Percentiles rank a stretch among this genome's conserved stretches.
Evolutionary conservation across 2,329 filamentous ascomycete genomes (phyloP).

Genomic region (Colletotrichum noveboracense): DNA sequence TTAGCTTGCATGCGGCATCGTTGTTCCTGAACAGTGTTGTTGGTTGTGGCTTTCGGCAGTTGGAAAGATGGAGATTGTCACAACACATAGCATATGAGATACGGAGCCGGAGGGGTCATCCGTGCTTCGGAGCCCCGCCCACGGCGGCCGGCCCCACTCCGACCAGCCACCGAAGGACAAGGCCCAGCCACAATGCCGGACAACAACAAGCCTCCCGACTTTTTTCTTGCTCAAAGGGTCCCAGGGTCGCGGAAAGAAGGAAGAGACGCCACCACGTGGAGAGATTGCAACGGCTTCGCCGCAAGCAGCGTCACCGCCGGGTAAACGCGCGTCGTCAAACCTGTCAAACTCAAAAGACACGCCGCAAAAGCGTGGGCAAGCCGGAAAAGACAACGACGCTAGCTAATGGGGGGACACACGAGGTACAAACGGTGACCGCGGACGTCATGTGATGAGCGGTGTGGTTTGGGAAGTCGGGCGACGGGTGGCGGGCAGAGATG

Average conservation of each 20-base stretch:
- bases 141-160: not conserved
- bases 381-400: not conserved
- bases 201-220: not conserved
- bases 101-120: not conserved
- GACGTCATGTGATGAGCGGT: not conserved
- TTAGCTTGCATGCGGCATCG: not conserved
- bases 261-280: not conserved
- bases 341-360: not conserved
- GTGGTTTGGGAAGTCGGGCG: not conserved
- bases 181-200: not conserved
- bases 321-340: not conserved
- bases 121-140: not conserved
- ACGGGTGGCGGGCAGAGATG: not conserved
- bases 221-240: not conserved
- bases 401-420: not conserved
- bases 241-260: not conserved
- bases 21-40: fast-evolving
- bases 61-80: not conserved
- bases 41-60: not conserved
- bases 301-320: not conserved
- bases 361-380: not conserved
- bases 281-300: not conserved
- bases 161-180: not conserved
- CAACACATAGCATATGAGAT: no score
- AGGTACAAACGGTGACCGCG: not conserved